Evolutionary conservation across 2,329 filamentous ascomycete species (phyloP), one percentile per base, ranked within the genome.

Genomic region (Colletotrichum trifolii): DNA sequence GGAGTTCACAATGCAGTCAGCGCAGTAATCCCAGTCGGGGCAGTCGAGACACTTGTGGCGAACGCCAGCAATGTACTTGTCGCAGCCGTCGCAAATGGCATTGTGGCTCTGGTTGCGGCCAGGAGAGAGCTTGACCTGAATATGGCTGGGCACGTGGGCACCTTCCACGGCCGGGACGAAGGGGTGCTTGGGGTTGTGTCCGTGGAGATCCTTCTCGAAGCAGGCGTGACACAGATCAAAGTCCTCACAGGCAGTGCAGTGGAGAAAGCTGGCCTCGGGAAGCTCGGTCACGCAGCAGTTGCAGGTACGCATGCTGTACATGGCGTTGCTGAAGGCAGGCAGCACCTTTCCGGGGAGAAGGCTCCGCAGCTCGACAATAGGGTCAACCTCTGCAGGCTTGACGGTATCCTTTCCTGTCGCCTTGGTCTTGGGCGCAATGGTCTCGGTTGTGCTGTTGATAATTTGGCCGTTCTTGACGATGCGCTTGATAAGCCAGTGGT

Each of bases 41-140:
- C 96, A 99, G 76, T 93, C 90, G 69, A 98, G 84, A 77, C 96
- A 99, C 85, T 99, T 99, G 87, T 98, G 91, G 71, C 96, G 95
- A 62, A 97, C 85, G 71, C 96, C 96, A 71, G 86, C 84, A 73
- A 99, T 96, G 76, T 88, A 89, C 85, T 89, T 91, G 72, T 98
- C 92, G 77, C 96, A 99, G 45, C 93, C 93, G 81, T 99, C 96
- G 75, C 96, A 99, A 69, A 97, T 89, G 67, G 96, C 96, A 65
- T 92, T 89, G 81, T 99, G 96, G 66, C 86, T 83, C 72, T 89
- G 85, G 76, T 93, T 92, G 67, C 95, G 92, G 69, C 96, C 95
- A 40, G 95, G 87, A 40, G 84, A 83, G 75, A 97, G 90, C 70
- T 92, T 90, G 67, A 84, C 83, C 68, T 86, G 81, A 64, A 94